Evolutionary conservation across 2,329 filamentous ascomycete species (phyloP).

Genomic region (Pyrenochaeta sp.): DNA sequence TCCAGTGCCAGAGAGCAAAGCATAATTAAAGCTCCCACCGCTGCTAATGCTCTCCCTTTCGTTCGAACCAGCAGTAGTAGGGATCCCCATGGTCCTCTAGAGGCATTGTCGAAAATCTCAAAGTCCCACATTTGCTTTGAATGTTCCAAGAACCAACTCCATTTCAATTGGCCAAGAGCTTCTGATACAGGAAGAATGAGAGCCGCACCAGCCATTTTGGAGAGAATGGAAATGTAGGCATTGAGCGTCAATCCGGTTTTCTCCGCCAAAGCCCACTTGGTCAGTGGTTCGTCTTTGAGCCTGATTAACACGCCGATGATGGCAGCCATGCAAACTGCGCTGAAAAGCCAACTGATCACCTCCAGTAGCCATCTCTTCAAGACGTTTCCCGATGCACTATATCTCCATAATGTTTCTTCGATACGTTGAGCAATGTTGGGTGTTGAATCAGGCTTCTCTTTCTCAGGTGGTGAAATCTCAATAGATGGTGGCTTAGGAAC

Average conservation of each 20-base stretch:
- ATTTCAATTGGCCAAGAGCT: conserved; percentile 45
- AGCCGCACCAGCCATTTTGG: conserved; percentile 37
- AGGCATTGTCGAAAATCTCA: conserved; percentile 46
- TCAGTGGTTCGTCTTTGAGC: conserved; percentile 8
- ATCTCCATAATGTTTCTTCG: conserved; percentile 25
- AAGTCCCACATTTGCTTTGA: conserved; percentile 45
- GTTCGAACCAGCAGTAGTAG: conserved; percentile 24
- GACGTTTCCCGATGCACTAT: conserved; percentile 22
- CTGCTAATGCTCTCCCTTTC: conserved; percentile 27
- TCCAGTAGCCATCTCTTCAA: conserved; percentile 35
- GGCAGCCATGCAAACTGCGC: conserved; percentile 30
- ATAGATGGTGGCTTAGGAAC: conserved; percentile 14
- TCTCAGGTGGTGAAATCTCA: conserved; percentile 7
- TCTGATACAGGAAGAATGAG: conserved; percentile 38
- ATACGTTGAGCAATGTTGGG: conserved; percentile 34
- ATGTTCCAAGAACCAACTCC: conserved; percentile 41
- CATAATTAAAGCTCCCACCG: conserved; percentile 31
- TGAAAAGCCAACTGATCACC: conserved; percentile 34
- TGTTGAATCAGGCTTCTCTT: conserved; percentile 1
- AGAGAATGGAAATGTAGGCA: conserved; percentile 34
- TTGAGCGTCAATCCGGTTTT: conserved; percentile 31
- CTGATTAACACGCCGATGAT: conserved; percentile 23
- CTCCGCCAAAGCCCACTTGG: conserved; percentile 14
- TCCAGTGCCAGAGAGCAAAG: conserved; percentile 29
- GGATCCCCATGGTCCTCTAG: conserved; percentile 35